Percentiles rank a stretch among this genome's conserved stretches.
phyloP scores from a whole-genome alignment of 2,329 filamentous ascomycete species.

The Beauveria rudraprayagi region DNA sequence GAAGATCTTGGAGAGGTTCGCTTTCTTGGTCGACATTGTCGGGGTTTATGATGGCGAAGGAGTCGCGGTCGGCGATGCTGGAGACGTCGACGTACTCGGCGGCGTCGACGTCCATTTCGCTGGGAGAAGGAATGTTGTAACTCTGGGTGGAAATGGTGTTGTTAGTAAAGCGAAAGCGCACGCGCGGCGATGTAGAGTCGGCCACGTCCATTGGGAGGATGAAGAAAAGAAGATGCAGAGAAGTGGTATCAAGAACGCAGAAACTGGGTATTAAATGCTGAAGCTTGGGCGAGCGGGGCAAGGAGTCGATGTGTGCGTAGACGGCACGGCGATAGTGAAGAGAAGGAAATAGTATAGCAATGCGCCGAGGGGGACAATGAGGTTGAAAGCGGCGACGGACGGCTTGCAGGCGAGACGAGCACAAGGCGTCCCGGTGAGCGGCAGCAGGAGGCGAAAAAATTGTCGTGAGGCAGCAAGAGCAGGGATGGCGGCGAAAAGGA shows the following conservation, averaged over 20 bases:
- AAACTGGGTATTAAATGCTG: slow-evolving; percentile 3
- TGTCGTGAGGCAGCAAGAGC: slow-evolving; percentile 3
- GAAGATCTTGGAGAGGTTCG: slow-evolving; percentile 39
- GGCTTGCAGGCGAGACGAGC: neutral
- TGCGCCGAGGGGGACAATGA: neutral
- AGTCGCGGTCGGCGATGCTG: slow-evolving; percentile 41
- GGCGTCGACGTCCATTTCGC: slow-evolving; percentile 48
- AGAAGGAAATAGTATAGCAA: neutral
- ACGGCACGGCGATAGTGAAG: neutral
- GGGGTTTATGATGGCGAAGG: slow-evolving; percentile 47
- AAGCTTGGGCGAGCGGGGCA: slow-evolving; percentile 5
- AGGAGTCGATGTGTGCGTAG: neutral
- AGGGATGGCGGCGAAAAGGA: neutral
- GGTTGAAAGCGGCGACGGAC: neutral
- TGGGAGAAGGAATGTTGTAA: slow-evolving; percentile 47
- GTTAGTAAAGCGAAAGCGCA: slow-evolving; percentile 15
- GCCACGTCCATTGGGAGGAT: neutral
- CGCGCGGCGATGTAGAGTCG: neutral
- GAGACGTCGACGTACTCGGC: slow-evolving; percentile 46
- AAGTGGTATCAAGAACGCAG: neutral
- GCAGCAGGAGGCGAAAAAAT: slow-evolving; percentile 2
- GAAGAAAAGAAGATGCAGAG: neutral
- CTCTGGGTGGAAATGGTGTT: slow-evolving; percentile 28
- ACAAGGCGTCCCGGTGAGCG: slow-evolving; percentile 12
- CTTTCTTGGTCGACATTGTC: slow-evolving; percentile 41